These are phyloP conservation scores for Sporisorium reilianum DNA, from an alignment of 1,284 basidiomycete genomes.

Conservation along the genomic window DNA sequence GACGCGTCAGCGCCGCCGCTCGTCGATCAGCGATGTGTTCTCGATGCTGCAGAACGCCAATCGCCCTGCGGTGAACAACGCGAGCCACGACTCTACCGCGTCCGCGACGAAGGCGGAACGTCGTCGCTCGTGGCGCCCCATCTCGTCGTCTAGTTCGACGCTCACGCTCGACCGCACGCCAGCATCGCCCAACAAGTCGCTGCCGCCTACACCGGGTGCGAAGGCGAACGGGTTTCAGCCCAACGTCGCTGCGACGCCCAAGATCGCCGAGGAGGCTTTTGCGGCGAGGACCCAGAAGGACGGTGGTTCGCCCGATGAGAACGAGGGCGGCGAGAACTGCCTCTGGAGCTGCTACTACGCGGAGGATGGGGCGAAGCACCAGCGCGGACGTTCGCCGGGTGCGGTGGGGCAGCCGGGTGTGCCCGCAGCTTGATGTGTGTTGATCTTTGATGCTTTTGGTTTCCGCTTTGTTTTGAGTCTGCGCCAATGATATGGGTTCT, in stretches of 20 bases:
- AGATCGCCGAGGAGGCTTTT: constrained; percentile 31
- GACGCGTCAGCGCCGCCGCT: constrained; percentile 13
- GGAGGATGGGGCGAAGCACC: constrained; percentile 17
- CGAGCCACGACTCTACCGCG: neutral
- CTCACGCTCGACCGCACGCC: neutral
- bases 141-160: constrained; percentile 4
- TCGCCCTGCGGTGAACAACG: neutral
- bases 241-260: constrained; percentile 26
- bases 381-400: neutral
- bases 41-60: constrained; percentile 24
- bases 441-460: neutral
- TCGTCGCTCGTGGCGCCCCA: constrained; percentile 31
- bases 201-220: constrained; percentile 9
- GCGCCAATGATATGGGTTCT: neutral
- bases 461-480: neutral
- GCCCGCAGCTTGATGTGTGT: constrained; percentile 1
- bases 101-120: constrained; percentile 15
- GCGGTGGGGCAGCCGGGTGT: neutral
- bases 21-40: constrained; percentile 32
- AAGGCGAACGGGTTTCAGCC: constrained; percentile 17
- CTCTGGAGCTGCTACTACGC: constrained; percentile 47
- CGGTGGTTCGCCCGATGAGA: neutral
- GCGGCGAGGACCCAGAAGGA: neutral
- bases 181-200: constrained; percentile 3
- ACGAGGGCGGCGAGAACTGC: constrained; percentile 6